Evolutionary conservation across 208 protist species (phyloP).

Genomic region (Balamuthia mandrillaris): DNA sequence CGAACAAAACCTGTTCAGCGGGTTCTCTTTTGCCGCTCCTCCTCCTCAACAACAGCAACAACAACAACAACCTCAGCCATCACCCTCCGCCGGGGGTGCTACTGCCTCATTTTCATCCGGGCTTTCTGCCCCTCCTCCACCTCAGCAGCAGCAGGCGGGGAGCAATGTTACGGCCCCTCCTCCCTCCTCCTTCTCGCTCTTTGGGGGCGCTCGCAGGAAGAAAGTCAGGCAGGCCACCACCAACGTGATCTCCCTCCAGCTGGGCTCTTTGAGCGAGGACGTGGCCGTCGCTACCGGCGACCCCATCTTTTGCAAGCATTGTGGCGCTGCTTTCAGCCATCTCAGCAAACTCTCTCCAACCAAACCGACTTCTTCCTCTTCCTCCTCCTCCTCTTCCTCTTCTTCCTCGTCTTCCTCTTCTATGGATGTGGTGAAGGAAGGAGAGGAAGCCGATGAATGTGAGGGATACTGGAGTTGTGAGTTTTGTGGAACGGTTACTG

Average conservation of each 20-base stretch:
- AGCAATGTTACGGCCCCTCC: background rate
- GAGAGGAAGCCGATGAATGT: background rate
- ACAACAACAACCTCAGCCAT: background rate
- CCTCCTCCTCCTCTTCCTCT: too few relatives aligned
- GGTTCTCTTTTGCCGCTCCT: background rate
- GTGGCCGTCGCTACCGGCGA: slow-evolving; percentile 9
- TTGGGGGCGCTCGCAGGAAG: background rate
- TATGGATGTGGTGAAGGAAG: background rate
- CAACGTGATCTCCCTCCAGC: slow-evolving; percentile 8
- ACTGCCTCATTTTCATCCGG: background rate
- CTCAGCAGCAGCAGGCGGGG: background rate
- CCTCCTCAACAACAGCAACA: background rate
- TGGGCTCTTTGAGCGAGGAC: slow-evolving; percentile 5
- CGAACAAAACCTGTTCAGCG: too few relatives aligned
- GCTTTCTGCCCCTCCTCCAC: background rate
- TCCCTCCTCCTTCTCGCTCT: background rate
- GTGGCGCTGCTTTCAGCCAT: background rate
- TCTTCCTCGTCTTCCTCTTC: too few relatives aligned
- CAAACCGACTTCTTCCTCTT: too few relatives aligned
- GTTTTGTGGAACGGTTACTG: background rate
- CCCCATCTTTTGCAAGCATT: background rate
- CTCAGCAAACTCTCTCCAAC: too few relatives aligned
- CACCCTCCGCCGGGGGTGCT: background rate
- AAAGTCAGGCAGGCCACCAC: slow-evolving; percentile 29
- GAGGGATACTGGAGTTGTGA: background rate